These are phyloP conservation scores for Saposhnikovia divaricata DNA, from an alignment of 129 eudicot species.

Conservation along the genomic window DNA sequence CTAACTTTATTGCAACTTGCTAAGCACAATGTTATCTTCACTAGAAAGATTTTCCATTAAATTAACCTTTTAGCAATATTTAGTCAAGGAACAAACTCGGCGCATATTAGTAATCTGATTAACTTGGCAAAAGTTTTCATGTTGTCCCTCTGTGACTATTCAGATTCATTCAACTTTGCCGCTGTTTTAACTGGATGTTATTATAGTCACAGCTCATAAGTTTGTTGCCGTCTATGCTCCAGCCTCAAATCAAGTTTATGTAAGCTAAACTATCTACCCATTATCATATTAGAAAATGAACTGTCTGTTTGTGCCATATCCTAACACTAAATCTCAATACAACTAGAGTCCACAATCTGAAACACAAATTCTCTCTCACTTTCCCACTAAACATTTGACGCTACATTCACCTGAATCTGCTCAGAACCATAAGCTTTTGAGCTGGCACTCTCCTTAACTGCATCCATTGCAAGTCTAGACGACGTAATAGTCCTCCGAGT, in stretches of 20 bases:
- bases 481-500: conserved; percentile 63
- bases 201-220: not conserved
- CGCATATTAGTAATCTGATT: not conserved
- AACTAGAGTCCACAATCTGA: not conserved
- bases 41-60: too few relatives aligned
- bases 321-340: not conserved
- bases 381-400: not conserved
- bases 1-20: too few relatives aligned
- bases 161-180: not conserved
- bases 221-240: not conserved
- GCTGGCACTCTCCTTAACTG: conserved; percentile 35
- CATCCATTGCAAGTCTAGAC: conserved; percentile 42
- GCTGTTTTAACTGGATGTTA: not conserved
- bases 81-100: not conserved
- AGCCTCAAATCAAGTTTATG: not conserved
- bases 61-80: not conserved
- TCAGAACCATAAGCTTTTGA: conserved; percentile 75
- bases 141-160: not conserved
- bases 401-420: conserved; percentile 68
- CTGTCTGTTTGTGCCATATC: not conserved
- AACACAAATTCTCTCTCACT: not conserved
- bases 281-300: not conserved
- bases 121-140: not conserved
- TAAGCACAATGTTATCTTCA: too few relatives aligned
- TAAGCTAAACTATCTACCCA: not conserved